Base-by-base conservation (phyloP, 106 monocot genomes). In the Dioscorea alata region DNA sequence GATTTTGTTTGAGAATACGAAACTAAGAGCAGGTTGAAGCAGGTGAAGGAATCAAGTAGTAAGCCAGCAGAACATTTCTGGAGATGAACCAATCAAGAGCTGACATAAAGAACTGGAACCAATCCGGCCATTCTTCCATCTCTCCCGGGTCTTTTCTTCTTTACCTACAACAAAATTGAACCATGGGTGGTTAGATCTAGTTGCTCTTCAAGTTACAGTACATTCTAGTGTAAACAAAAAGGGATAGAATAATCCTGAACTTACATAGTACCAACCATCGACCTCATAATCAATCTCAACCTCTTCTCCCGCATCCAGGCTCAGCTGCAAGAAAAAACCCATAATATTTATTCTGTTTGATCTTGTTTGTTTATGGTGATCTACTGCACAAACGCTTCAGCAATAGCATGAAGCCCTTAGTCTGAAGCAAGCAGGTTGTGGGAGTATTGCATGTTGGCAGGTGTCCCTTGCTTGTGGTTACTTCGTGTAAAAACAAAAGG, bases 231-330 rank as follows among this genome's bases (percentile, higher is more conserved):
- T 31, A 31, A 63, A 42, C 42, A 42, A 2, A 33, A 49, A 28
- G 49, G 57, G 12, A 28, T 50, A 21, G 52, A 49, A 49, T 22
- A 42, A 42, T 42, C 9, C 42, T 28, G 28, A 66, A 96, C 96
- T 89, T 83, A 97, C 97, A 81, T 97, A 83, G 78, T 79, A 97
- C 97, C 97, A 97, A 58, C 97, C 97, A 71, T 97, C 97, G 53
- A 97, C 92, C 82, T 97, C 97, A 54, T 97, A 86, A 49, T 97
- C 87, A 73, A 97, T 97, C 68, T 92, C 92, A 63, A 97, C 87
- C 65, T 97, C 92, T 76, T 97, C 97, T 73, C 92, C 97, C 12
- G 97, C 84, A 23, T 51, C 71, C 70, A 97, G 80, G 77, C 73
- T 92, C 66, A 97, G 76, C 97, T 97, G 86, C 74, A 76, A 80